Conservation (phyloP, 169 alveolate species). For the Cryptosporidium tyzzeri region DNA sequence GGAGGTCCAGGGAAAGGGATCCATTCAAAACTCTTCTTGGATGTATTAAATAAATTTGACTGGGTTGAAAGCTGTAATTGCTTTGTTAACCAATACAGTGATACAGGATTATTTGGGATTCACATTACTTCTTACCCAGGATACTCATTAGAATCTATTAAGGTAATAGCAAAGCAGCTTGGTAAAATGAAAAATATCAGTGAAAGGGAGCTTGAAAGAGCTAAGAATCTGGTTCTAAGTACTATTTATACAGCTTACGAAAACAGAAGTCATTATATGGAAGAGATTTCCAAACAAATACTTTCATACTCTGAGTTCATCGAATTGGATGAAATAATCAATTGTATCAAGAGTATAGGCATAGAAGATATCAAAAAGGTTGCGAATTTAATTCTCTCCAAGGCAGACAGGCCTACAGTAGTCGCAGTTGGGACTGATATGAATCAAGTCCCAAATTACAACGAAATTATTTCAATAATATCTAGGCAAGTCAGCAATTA, state of each 20-base stretch:
- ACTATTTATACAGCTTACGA: constrained; percentile 85
- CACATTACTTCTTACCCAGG: constrained; percentile 86
- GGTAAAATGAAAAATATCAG: constrained; percentile 81
- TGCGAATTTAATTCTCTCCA: constrained; percentile 10
- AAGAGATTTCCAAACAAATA: constrained; percentile 88
- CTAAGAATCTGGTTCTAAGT: constrained; percentile 85
- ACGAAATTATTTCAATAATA: neutral
- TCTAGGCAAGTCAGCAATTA: neutral
- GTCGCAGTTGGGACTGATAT: constrained; percentile 38
- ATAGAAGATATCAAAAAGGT: constrained; percentile 31
- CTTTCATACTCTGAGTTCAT: constrained; percentile 36
- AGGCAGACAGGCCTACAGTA: constrained; percentile 31
- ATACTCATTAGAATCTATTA: constrained; percentile 81
- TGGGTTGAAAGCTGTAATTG: constrained; percentile 92
- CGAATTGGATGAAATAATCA: constrained; percentile 21
- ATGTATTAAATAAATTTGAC: constrained; percentile 86
- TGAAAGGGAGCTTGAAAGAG: constrained; percentile 85
- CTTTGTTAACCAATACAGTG: constrained; percentile 89
- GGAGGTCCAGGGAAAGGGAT: constrained; percentile 95
- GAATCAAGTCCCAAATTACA: constrained; percentile 33
- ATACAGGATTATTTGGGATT: constrained; percentile 90
- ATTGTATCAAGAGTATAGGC: constrained; percentile 8
- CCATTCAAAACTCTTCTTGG: constrained; percentile 87
- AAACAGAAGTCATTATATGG: constrained; percentile 85
- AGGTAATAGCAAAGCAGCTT: constrained; percentile 83